Conservation (phyloP, 306 rosid species). For the Begonia loranthoides region DNA sequence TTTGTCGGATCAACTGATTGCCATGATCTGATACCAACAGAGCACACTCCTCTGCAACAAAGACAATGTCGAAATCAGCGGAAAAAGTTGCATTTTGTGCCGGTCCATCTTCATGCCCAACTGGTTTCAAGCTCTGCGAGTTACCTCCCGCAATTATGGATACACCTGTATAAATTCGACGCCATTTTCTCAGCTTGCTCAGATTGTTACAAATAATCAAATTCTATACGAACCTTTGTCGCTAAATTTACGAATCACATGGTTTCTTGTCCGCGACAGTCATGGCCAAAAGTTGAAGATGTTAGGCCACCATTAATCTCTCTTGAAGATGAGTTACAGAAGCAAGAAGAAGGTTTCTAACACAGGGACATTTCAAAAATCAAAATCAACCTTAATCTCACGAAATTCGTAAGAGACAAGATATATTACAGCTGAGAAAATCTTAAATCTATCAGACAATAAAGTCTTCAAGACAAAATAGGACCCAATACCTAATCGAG, state of each 20-base stretch:
- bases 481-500: too few species aligned
- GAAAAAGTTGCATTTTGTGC: slow-evolving; percentile 57
- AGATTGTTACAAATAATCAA: neutral
- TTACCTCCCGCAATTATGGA: slow-evolving; percentile 60
- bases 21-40: slow-evolving; percentile 45
- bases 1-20: slow-evolving; percentile 35
- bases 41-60: slow-evolving; percentile 33
- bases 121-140: slow-evolving; percentile 12
- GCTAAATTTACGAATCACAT: slow-evolving; percentile 43
- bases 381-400: too few species aligned
- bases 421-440: too few species aligned
- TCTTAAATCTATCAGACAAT: too few species aligned
- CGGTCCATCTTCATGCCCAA: slow-evolving; percentile 37
- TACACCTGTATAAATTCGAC: slow-evolving; percentile 27
- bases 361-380: too few species aligned
- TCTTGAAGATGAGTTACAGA: too few species aligned
- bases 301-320: too few species aligned
- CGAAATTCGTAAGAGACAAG: too few species aligned
- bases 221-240: slow-evolving; percentile 21
- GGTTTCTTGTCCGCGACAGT: slow-evolving; percentile 43
- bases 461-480: too few species aligned
- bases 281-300: too few species aligned
- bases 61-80: slow-evolving; percentile 34
- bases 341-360: too few species aligned
- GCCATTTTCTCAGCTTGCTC: too few species aligned